Evolutionary conservation across 2,329 filamentous ascomycete genomes (phyloP).

Genomic region (Ascochyta lentis): DNA sequence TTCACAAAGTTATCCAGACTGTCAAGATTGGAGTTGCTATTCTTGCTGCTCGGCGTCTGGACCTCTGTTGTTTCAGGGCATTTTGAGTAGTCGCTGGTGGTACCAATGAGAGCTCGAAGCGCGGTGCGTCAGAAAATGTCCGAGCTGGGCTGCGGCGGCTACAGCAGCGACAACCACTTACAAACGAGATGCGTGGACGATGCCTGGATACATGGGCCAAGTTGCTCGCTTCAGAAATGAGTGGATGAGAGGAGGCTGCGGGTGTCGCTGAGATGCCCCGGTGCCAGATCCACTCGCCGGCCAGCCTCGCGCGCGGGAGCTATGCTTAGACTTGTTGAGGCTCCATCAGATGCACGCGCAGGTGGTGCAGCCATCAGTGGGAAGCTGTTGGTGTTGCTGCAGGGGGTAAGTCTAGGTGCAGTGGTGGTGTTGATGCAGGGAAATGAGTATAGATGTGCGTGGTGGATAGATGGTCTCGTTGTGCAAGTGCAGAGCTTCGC

Average conservation of each 20-base stretch:
- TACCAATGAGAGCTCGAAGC: conserved; percentile 43
- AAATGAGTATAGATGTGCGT: conserved; percentile 1
- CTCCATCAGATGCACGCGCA: conserved; percentile 41
- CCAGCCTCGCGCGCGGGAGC: conserved; percentile 49
- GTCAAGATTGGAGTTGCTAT: conserved; percentile 31
- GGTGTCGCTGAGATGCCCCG: conserved; percentile 41
- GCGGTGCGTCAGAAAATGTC: conserved; percentile 43
- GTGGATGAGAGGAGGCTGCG: conserved; percentile 41
- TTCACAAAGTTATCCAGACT: conserved; percentile 13
- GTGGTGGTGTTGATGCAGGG: conserved; percentile 9
- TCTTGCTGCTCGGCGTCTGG: conserved; percentile 41
- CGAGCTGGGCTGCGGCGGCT: conserved; percentile 47
- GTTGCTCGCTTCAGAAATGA: conserved; percentile 30
- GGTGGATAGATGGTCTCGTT: background rate
- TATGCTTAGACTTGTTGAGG: conserved; percentile 47
- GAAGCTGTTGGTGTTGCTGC: conserved; percentile 32
- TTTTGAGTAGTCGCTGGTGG: conserved; percentile 48
- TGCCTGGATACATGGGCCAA: conserved; percentile 29
- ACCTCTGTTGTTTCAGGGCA: conserved; percentile 44
- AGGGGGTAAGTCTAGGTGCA: background rate
- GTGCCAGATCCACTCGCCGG: conserved; percentile 39
- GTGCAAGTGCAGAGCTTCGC: background rate
- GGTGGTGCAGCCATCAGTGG: conserved; percentile 24
- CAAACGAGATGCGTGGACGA: conserved; percentile 17
- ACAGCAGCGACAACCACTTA: conserved; percentile 44